Conservation (phyloP, 345 rosid genomes). For the Gossypioides kirkii region DNA sequence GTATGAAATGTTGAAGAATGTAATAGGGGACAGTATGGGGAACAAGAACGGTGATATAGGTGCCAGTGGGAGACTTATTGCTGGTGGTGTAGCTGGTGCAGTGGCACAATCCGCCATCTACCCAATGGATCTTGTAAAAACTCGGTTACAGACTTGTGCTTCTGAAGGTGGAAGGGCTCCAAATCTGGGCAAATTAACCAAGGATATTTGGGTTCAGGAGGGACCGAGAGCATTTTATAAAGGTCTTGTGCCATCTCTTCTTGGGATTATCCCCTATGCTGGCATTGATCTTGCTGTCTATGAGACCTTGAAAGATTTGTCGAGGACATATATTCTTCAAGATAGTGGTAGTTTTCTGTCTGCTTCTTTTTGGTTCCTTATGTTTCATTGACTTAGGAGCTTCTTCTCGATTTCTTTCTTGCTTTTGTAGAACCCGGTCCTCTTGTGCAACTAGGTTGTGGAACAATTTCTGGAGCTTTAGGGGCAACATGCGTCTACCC, state of each 20-base stretch:
- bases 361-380: slow-evolving; percentile 2
- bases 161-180: slow-evolving; percentile 73
- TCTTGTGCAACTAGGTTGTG: slow-evolving; percentile 84
- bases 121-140: slow-evolving; percentile 96
- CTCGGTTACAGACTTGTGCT: slow-evolving; percentile 77
- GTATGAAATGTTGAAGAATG: slow-evolving; percentile 73
- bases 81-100: slow-evolving; percentile 97
- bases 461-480: slow-evolving; percentile 81
- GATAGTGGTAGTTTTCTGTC: slow-evolving; percentile 46
- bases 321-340: slow-evolving; percentile 59
- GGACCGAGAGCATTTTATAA: slow-evolving; percentile 92
- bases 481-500: slow-evolving; percentile 98
- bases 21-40: slow-evolving; percentile 41
- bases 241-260: slow-evolving; percentile 87
- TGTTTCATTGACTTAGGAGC: neutral
- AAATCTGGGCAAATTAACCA: slow-evolving; percentile 57
- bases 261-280: slow-evolving; percentile 92
- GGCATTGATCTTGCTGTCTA: slow-evolving; percentile 97
- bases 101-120: slow-evolving; percentile 88
- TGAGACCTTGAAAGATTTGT: slow-evolving; percentile 84
- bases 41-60: slow-evolving; percentile 60
- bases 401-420: slow-evolving; percentile 3
- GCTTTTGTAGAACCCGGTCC: slow-evolving; percentile 69
- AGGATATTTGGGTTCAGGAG: slow-evolving; percentile 79
- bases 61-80: slow-evolving; percentile 72